Conservation (phyloP, 2,329 filamentous ascomycete genomes). For the Sclerotinia spermophila region DNA sequence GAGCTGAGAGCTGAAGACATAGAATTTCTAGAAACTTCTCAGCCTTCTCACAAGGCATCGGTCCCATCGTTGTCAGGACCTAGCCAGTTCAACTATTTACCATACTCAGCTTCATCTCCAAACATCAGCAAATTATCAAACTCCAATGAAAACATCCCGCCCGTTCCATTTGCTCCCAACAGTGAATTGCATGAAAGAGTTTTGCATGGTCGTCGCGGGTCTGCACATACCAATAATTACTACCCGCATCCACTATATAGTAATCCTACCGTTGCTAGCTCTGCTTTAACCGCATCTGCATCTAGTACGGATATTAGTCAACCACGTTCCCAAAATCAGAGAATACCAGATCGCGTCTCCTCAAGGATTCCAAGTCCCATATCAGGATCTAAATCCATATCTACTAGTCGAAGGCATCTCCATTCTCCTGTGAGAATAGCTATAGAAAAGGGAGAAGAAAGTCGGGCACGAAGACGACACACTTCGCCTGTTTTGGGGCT, state of each 20-base stretch:
- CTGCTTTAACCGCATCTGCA: constrained; percentile 25
- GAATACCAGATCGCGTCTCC: not conserved
- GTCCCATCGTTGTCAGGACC: not conserved
- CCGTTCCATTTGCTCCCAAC: constrained; percentile 10
- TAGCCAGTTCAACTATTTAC: not conserved
- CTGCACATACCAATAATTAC: constrained; percentile 9
- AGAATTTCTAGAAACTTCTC: not conserved
- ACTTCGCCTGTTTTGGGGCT: constrained; percentile 1
- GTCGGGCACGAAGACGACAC: not conserved
- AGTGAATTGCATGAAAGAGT: constrained; percentile 11
- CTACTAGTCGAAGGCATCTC: constrained; percentile 21
- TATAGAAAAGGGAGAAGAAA: constrained; percentile 26
- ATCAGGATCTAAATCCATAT: not conserved
- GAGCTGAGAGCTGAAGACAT: not conserved
- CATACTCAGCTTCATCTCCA: constrained; percentile 11
- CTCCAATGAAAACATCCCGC: constrained; percentile 3
- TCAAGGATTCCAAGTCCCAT: constrained; percentile 20
- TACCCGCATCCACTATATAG: constrained; percentile 21
- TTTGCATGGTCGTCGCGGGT: constrained; percentile 6
- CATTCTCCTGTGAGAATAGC: constrained; percentile 21
- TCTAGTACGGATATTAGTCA: constrained; percentile 24
- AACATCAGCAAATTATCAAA: constrained; percentile 1
- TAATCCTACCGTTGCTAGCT: constrained; percentile 27
- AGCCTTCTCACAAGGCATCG: not conserved
- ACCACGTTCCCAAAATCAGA: constrained; percentile 1